These are phyloP conservation scores for Chenopodium quinoa DNA, from an alignment of 148 eudicot genomes.

Conservation along the genomic window DNA sequence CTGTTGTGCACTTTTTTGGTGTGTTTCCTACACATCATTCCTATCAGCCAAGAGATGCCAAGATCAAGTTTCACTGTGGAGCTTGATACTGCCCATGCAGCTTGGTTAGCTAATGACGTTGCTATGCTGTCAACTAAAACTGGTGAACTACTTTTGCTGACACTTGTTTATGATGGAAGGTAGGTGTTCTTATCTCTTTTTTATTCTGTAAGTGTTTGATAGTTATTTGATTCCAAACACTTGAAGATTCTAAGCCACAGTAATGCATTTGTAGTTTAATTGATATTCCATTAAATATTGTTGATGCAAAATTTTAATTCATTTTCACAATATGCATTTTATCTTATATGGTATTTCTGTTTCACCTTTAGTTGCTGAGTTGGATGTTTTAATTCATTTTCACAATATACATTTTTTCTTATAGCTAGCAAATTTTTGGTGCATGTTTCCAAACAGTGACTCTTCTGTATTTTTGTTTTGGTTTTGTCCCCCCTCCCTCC, in stretches of 20 bases:
- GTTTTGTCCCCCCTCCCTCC: background rate
- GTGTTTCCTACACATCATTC: background rate
- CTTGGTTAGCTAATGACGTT: conserved; percentile 93
- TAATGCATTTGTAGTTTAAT: background rate
- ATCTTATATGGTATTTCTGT: background rate
- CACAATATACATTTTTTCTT: background rate
- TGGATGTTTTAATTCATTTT: background rate
- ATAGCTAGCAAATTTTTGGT: background rate
- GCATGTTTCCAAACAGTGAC: background rate
- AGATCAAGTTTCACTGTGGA: conserved; percentile 78
- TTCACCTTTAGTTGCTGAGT: background rate
- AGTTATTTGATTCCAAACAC: background rate
- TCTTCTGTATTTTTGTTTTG: background rate
- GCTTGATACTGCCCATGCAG: conserved; percentile 96
- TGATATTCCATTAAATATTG: no score
- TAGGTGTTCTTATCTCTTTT: conserved; percentile 27
- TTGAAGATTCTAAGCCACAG: background rate
- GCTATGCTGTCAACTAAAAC: conserved; percentile 87
- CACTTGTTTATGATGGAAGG: conserved; percentile 97
- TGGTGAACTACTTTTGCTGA: conserved; percentile 85
- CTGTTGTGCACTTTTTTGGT: background rate
- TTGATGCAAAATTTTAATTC: background rate
- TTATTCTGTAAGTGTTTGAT: background rate
- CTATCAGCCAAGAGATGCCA: conserved; percentile 77
- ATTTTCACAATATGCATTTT: background rate